Evolutionary conservation across 768 basidiomycete genomes (phyloP), one percentile per base, ranked within the genome.

Genomic region (Tulasnella sp.): DNA sequence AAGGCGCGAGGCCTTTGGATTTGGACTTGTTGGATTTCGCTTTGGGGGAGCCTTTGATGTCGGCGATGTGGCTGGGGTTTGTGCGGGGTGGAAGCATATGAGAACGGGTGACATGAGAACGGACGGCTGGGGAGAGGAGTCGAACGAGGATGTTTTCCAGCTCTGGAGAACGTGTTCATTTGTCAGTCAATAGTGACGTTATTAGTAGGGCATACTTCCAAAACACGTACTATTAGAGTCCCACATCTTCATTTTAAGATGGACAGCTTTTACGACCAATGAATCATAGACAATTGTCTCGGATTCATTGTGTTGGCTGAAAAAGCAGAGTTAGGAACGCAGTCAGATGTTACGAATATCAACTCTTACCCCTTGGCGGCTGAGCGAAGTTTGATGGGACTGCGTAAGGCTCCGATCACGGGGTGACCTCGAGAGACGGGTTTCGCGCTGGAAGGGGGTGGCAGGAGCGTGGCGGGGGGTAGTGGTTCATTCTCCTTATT

Each of bases 221-320:
- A 2, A 23, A 7, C 51, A 62, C 74, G 49, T 55, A 75, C 75
- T 77, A 21, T 74, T 68, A 1, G 84, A 73, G 44, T 71, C 83
- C 95, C 95, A 99, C 26, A 97, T 80, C 73, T 96, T 98, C 70
- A 89, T 86, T 29, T 80, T 79, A 60, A 83, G 83, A 38, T 77
- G 74, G 23, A 78, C 70, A 8, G 90, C 88, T 66, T 89, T 86
- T 48, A 76, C 71, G 17, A 86, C 73, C 38, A 87, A 74, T 63
- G 79, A 78, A 42, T 76, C 78, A 64, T 74, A 70, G 10, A n/a
- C n/a, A n/a, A n/a, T 61, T 43, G 52, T 17, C 19, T 38, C 34
- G 34, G 38, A 11, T 48, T 48, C 47, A 48, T 7, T 48, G 5
- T 7, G 11, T 7, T 5, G 27, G n/a, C 47, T 48, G 47, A n/a